Evolutionary conservation across 805 yeast genomes (phyloP).

Genomic region (Sugiyamaella marilandica): DNA sequence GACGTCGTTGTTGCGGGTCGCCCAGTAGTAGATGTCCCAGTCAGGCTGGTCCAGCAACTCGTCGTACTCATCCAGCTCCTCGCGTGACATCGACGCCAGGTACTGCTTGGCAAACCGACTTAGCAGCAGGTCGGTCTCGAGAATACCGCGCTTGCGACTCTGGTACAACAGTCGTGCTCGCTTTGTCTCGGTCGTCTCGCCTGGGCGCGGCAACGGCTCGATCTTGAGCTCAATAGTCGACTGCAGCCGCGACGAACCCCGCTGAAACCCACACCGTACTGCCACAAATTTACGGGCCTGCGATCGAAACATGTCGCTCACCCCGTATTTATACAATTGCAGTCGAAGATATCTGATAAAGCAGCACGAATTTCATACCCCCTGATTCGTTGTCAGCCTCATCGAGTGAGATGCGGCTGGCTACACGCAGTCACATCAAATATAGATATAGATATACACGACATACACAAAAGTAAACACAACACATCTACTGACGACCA

Average conservation of each 20-base stretch:
- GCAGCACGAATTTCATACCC: too few species aligned
- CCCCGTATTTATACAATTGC: too few species aligned
- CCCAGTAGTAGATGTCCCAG: conserved; percentile 99
- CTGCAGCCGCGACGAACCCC: too few species aligned
- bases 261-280: too few species aligned
- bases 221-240: conserved; percentile 51
- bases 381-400: too few species aligned
- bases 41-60: conserved; percentile 82
- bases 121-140: conserved; percentile 84
- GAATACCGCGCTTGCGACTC: conserved; percentile 88
- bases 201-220: conserved; percentile 70
- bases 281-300: too few species aligned
- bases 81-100: conserved; percentile 51
- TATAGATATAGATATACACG: too few species aligned
- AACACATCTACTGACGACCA: background rate
- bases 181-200: conserved; percentile 68
- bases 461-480: background rate
- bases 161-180: conserved; percentile 89
- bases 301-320: too few species aligned
- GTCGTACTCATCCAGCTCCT: conserved; percentile 82
- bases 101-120: conserved; percentile 80
- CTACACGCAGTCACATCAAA: too few species aligned
- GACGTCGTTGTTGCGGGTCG: conserved; percentile 67
- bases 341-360: too few species aligned
- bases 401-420: too few species aligned